phyloP scores from a whole-genome alignment of 1,284 basidiomycete species.

The Leccinum subrobustum region DNA sequence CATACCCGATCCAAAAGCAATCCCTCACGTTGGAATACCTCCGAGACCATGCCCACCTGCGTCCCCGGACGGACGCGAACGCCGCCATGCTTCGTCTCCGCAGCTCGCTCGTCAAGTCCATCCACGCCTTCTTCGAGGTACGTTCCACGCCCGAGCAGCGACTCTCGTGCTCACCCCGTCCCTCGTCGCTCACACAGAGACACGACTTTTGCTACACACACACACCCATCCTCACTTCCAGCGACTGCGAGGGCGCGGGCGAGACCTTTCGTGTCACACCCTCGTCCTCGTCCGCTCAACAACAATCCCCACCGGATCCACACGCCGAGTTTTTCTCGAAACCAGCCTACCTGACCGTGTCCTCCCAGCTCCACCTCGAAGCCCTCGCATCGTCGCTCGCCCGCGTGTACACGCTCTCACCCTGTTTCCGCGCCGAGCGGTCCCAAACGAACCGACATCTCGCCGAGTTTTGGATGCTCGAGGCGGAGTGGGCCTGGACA shows the following conservation, averaged over 20 bases:
- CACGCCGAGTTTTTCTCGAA: slow-evolving; percentile 61
- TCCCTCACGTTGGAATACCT: slow-evolving; percentile 71
- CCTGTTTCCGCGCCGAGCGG: slow-evolving; percentile 91
- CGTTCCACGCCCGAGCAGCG: slow-evolving; percentile 17
- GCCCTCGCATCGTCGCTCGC: slow-evolving; percentile 77
- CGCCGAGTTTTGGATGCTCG: slow-evolving; percentile 98
- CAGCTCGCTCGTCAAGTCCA: slow-evolving; percentile 52
- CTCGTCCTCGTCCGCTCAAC: slow-evolving; percentile 20
- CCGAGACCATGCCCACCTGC: slow-evolving; percentile 80
- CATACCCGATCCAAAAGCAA: slow-evolving; percentile 89
- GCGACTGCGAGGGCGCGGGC: slow-evolving; percentile 97
- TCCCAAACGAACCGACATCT: slow-evolving; percentile 90
- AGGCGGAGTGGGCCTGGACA: slow-evolving; percentile 83
- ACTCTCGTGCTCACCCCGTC: not conserved
- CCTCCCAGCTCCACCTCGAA: slow-evolving; percentile 94
- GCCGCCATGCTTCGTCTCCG: slow-evolving; percentile 77
- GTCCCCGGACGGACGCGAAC: slow-evolving; percentile 72
- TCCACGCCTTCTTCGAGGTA: slow-evolving; percentile 71
- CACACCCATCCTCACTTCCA: slow-evolving; percentile 86
- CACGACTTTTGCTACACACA: slow-evolving; percentile 81
- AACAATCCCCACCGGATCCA: slow-evolving; percentile 11
- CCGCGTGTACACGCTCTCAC: slow-evolving; percentile 88
- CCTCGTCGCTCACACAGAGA: slow-evolving; percentile 39
- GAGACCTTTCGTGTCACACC: slow-evolving; percentile 80
- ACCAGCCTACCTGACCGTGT: slow-evolving; percentile 92